Conservation (phyloP, 345 rosid species). For the Anastatica hierochuntica region DNA sequence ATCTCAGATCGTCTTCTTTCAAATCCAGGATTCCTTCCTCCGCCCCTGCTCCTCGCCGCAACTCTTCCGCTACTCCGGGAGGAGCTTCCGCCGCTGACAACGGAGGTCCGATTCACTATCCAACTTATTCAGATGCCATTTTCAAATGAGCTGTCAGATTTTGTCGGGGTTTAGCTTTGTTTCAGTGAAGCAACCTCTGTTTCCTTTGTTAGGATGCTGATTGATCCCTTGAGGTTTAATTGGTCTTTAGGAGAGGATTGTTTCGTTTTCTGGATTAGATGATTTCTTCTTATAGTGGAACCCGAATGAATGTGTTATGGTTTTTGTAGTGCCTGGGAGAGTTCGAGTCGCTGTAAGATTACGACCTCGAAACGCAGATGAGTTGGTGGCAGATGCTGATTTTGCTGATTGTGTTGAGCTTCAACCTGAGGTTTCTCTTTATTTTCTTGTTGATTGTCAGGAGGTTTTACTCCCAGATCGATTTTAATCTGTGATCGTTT, state of each 20-base stretch:
- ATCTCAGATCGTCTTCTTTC: slow-evolving; percentile 56
- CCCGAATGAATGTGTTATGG: neutral
- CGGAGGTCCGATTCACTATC: slow-evolving; percentile 43
- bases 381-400: slow-evolving; percentile 83
- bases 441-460: neutral
- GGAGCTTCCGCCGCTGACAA: slow-evolving; percentile 28
- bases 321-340: slow-evolving; percentile 73
- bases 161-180: neutral
- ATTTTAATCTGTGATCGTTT: neutral
- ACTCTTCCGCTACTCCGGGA: slow-evolving; percentile 41
- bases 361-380: slow-evolving; percentile 85
- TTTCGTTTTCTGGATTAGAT: no score
- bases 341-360: slow-evolving; percentile 94
- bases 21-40: slow-evolving; percentile 55
- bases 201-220: neutral
- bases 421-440: slow-evolving; percentile 67
- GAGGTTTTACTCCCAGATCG: neutral
- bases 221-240: neutral
- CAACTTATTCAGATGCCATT: neutral
- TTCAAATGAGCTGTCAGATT: neutral
- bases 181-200: neutral
- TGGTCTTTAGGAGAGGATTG: neutral
- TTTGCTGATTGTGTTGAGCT: slow-evolving; percentile 96
- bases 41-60: slow-evolving; percentile 51
- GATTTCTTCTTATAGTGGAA: no score